These are phyloP conservation scores for Pezicula carpinea DNA, from an alignment of 2,329 filamentous ascomycete species.

Conservation along the genomic window DNA sequence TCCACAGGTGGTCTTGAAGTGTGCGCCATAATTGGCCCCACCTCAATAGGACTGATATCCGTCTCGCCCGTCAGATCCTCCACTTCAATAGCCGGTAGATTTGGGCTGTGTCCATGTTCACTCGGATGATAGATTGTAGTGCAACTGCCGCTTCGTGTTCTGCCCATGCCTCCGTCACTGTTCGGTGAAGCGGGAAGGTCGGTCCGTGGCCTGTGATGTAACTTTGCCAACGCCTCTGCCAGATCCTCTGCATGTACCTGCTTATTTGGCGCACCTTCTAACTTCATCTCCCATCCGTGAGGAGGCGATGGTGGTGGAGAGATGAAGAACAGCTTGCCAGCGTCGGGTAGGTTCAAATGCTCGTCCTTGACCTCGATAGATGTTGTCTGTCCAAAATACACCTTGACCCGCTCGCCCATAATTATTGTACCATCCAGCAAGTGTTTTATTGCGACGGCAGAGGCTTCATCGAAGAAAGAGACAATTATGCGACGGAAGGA, in stretches of 20 bases:
- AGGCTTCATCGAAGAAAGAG: constrained; percentile 67
- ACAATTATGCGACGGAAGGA: constrained; percentile 79
- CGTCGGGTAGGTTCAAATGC: constrained; percentile 62
- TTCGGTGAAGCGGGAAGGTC: constrained; percentile 38
- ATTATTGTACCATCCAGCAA: constrained; percentile 71
- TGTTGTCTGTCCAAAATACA: constrained; percentile 65
- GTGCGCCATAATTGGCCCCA: constrained; percentile 49
- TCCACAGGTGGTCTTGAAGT: constrained; percentile 61
- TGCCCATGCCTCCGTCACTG: constrained; percentile 30
- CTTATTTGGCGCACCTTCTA: constrained; percentile 68
- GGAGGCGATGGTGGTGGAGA: constrained; percentile 64
- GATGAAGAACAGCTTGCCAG: constrained; percentile 70
- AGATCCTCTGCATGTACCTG: constrained; percentile 65
- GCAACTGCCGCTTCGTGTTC: constrained; percentile 53
- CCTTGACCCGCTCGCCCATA: constrained; percentile 62
- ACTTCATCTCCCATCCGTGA: constrained; percentile 63
- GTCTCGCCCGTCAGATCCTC: constrained; percentile 58
- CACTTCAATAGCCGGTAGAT: constrained; percentile 60
- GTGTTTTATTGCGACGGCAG: constrained; percentile 66
- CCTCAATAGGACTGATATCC: constrained; percentile 36
- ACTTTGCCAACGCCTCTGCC: constrained; percentile 58
- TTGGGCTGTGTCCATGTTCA: constrained; percentile 48
- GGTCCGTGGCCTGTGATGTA: constrained; percentile 41
- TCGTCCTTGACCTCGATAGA: constrained; percentile 49
- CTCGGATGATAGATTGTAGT: constrained; percentile 62